A percentile compares a stretch with the other conserved stretches of the same genome.
These are phyloP conservation scores for Thalassiosira profunda DNA, from an alignment of 108 stramenopile species.

Conservation along the genomic window DNA sequence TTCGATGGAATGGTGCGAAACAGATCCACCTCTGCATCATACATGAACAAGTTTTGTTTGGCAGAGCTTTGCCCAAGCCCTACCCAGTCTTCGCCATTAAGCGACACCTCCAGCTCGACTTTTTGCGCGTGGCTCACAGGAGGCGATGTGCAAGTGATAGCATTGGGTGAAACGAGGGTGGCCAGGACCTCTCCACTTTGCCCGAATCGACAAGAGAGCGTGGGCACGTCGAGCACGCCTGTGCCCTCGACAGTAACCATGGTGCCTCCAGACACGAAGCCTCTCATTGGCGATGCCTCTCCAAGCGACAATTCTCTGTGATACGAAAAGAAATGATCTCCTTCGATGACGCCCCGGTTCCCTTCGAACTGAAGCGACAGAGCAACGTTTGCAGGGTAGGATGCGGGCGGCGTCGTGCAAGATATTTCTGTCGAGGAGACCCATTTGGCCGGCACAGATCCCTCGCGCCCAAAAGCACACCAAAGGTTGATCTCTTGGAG, in stretches of 20 bases:
- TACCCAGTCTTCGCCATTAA: slow-evolving; percentile 26
- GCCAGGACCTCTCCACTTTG: slow-evolving; percentile 12
- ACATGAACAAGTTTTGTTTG: slow-evolving; percentile 3
- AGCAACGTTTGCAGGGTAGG: slow-evolving; percentile 16
- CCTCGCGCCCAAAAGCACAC: slow-evolving; percentile 39
- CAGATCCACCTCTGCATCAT: slow-evolving; percentile 29
- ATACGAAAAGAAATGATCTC: slow-evolving; percentile 16
- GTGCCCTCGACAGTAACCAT: slow-evolving; percentile 36
- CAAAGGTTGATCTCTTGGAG: slow-evolving; percentile 33
- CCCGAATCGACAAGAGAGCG: slow-evolving; percentile 46
- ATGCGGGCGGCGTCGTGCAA: slow-evolving; percentile 28
- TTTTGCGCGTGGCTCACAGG: slow-evolving; percentile 4
- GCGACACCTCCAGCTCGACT: slow-evolving; percentile 18
- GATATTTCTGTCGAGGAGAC: slow-evolving; percentile 14
- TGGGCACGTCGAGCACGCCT: slow-evolving; percentile 35
- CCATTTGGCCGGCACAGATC: slow-evolving; percentile 30
- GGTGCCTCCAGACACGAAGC: slow-evolving; percentile 43
- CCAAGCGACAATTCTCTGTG: slow-evolving; percentile 28
- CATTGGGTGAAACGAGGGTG: slow-evolving; percentile 19
- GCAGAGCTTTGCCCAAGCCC: too few species aligned
- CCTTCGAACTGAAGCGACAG: slow-evolving; percentile 28
- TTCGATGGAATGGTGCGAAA: slow-evolving; percentile 3
- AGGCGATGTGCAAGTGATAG: slow-evolving; percentile 42
- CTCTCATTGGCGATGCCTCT: slow-evolving; percentile 31
- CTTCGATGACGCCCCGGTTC: slow-evolving; percentile 1